These are phyloP conservation scores for Talaromyces islandicus DNA, from an alignment of 2,329 filamentous ascomycete species.

Conservation along the genomic window DNA sequence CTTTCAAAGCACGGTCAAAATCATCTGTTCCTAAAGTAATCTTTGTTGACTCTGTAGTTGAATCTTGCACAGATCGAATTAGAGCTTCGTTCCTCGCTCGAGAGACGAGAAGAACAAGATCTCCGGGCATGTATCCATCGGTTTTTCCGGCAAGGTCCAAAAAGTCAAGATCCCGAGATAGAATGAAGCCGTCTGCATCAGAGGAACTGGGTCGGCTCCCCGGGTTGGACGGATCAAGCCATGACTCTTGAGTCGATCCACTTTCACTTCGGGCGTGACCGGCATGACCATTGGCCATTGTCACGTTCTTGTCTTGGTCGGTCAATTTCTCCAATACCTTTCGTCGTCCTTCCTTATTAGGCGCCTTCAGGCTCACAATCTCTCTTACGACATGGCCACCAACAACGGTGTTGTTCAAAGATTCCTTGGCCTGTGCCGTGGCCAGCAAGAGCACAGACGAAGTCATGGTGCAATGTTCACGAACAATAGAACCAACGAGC, in stretches of 20 bases:
- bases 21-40: slow-evolving; percentile 66
- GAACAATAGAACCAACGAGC: slow-evolving; percentile 72
- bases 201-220: slow-evolving; percentile 43
- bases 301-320: slow-evolving; percentile 33
- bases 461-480: slow-evolving; percentile 74
- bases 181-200: slow-evolving; percentile 58
- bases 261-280: slow-evolving; percentile 27
- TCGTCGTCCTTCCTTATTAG: slow-evolving; percentile 82
- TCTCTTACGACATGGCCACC: slow-evolving; percentile 90
- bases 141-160: slow-evolving; percentile 89
- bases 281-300: slow-evolving; percentile 35
- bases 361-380: slow-evolving; percentile 81
- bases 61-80: slow-evolving; percentile 67
- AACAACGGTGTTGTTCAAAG: slow-evolving; percentile 81
- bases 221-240: slow-evolving; percentile 69
- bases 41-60: slow-evolving; percentile 44
- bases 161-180: slow-evolving; percentile 77
- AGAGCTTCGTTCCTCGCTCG: slow-evolving; percentile 87
- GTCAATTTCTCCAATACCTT: slow-evolving; percentile 78
- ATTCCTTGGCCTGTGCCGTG: slow-evolving; percentile 88
- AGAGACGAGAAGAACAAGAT: slow-evolving; percentile 77
- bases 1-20: slow-evolving; percentile 78
- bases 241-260: slow-evolving; percentile 51
- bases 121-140: slow-evolving; percentile 96
- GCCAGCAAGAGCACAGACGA: slow-evolving; percentile 81